Percentiles rank a stretch among this genome's conserved stretches.
Conservation (phyloP, 371 early-diverging fungal genomes). For the Phascolomyces articulosus region DNA sequence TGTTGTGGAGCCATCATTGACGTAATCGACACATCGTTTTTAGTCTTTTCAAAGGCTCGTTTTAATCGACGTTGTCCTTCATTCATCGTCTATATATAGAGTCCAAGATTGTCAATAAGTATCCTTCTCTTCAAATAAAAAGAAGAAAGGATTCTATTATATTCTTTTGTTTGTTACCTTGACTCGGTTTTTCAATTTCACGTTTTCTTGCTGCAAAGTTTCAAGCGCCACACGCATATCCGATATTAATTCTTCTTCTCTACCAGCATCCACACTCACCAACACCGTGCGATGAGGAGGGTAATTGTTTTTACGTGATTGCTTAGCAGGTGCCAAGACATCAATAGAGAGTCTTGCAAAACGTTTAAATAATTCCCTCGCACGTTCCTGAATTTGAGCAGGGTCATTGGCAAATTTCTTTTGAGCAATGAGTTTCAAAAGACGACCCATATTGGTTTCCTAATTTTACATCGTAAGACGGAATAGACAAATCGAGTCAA, state of each 20-base stretch:
- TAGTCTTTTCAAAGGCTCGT: conserved; percentile 40
- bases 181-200: conserved; percentile 32
- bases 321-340: conserved; percentile 30
- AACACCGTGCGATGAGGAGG: conserved; percentile 13
- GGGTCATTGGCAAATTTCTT: conserved; percentile 37
- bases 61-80: conserved; percentile 37
- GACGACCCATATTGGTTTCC: conserved; percentile 55
- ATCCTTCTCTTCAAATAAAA: background rate
- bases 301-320: conserved; percentile 6
- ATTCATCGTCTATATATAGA: conserved; percentile 29
- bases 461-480: too few relatives aligned
- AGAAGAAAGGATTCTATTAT: too few relatives aligned
- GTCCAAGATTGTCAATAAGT: background rate
- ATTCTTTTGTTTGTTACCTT: conserved; percentile 20
- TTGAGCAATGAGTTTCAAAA: conserved; percentile 46
- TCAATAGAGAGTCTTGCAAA: conserved; percentile 40
- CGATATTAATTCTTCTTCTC: conserved; percentile 41
- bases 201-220: conserved; percentile 40
- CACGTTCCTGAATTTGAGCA: conserved; percentile 29
- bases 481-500: background rate
- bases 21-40: conserved; percentile 9
- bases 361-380: conserved; percentile 32
- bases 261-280: conserved; percentile 36
- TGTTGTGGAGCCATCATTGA: background rate
- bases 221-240: conserved; percentile 44